Percentiles rank a stretch among this genome's conserved stretches.
These are phyloP conservation scores for Filobasidium floriforme DNA, from an alignment of 768 basidiomycete species.

Conservation along the genomic window DNA sequence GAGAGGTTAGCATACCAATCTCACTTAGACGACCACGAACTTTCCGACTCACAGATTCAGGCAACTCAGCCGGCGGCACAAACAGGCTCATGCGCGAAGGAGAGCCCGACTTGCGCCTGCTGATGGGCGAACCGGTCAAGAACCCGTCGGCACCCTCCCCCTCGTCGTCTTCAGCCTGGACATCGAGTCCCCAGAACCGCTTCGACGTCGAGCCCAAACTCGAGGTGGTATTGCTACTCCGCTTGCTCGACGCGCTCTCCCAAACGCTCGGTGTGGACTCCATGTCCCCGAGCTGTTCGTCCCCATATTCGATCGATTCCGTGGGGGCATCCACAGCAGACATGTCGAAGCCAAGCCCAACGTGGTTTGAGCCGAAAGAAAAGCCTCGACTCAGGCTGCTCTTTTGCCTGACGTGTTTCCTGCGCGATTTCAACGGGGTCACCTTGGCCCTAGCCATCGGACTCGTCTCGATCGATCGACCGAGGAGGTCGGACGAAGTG, in stretches of 20 bases:
- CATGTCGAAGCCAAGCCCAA: not conserved
- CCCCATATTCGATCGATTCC: not conserved
- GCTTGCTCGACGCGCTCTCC: slow-evolving; percentile 8
- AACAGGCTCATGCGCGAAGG: not conserved
- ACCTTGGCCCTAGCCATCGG: slow-evolving; percentile 3
- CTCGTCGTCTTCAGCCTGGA: not conserved
- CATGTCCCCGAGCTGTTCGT: not conserved
- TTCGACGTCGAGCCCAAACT: slow-evolving; percentile 1
- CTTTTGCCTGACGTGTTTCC: slow-evolving; percentile 7
- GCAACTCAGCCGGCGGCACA: not conserved
- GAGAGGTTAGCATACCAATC: not conserved
- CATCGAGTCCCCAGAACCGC: slow-evolving; percentile 2
- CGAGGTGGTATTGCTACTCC: not conserved
- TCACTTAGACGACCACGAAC: not conserved
- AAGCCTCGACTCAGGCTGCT: slow-evolving; percentile 10
- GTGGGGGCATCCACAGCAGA: not conserved
- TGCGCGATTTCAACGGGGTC: slow-evolving; percentile 1
- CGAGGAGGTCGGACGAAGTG: not conserved
- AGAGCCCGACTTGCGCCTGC: not conserved
- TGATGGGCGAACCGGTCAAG: not conserved
- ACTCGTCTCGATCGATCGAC: not conserved
- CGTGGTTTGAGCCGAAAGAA: not conserved
- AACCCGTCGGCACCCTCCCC: not conserved
- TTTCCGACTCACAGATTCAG: slow-evolving; percentile 3
- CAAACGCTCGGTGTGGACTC: slow-evolving; percentile 2